Conservation (phyloP, 805 yeast genomes). For the Ogataea methylovora region DNA sequence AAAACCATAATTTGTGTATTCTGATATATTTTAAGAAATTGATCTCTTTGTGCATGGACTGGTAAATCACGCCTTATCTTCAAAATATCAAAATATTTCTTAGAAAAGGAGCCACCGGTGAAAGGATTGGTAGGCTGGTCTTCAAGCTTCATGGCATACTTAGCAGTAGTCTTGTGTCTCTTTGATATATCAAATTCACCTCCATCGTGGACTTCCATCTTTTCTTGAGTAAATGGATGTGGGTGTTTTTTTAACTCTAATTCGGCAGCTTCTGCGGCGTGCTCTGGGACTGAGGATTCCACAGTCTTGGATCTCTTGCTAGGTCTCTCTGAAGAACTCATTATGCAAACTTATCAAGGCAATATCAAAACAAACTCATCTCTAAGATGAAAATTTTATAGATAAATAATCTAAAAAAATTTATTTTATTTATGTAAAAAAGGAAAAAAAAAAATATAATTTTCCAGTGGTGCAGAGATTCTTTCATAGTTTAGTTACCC, state of each 20-base stretch:
- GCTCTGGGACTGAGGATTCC: conserved; percentile 50
- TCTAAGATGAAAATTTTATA: background rate
- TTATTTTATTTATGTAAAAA: background rate
- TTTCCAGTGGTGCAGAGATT: too few species aligned
- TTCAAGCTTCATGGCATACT: conserved; percentile 54
- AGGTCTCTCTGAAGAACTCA: conserved; percentile 31
- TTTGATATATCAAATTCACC: conserved; percentile 52
- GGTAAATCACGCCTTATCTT: conserved; percentile 80
- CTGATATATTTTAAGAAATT: conserved; percentile 80
- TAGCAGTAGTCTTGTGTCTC: conserved; percentile 62
- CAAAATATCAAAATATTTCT: conserved; percentile 71
- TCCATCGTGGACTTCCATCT: conserved; percentile 48
- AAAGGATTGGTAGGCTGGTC: conserved; percentile 64
- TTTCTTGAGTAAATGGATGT: conserved; percentile 26
- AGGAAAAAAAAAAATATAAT: background rate
- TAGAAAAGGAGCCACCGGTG: conserved; percentile 56
- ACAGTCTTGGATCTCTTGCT: conserved; percentile 41
- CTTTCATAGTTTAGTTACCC: conserved; percentile 1
- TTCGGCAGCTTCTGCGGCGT: conserved; percentile 63
- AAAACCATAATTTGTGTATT: conserved; percentile 91
- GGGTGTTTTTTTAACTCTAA: conserved; percentile 43
- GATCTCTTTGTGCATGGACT: conserved; percentile 88
- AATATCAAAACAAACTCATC: background rate
- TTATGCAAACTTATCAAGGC: conserved; percentile 3
- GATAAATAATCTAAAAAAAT: background rate